Evolutionary conservation across 1,139 yeast genomes (phyloP).

Genomic region (Kodamaea fungicola): DNA sequence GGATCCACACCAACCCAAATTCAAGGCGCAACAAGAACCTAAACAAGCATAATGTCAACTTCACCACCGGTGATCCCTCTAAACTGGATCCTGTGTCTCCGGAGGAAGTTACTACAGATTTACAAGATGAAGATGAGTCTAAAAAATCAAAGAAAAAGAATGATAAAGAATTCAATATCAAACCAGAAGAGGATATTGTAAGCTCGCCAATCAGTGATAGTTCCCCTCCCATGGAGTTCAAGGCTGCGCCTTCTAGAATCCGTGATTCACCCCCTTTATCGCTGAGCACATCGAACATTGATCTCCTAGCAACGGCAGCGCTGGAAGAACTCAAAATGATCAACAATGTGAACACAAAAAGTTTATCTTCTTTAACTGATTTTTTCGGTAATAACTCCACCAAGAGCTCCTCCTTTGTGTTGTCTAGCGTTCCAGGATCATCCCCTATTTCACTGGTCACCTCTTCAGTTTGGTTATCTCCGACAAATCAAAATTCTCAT

Average conservation of each 20-base stretch:
- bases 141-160: background rate
- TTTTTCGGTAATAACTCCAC: slow-evolving; percentile 34
- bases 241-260: slow-evolving; percentile 4
- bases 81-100: too few species aligned
- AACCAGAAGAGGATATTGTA: background rate
- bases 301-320: slow-evolving; percentile 78
- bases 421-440: slow-evolving; percentile 7
- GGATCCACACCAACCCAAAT: slow-evolving; percentile 63
- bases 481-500: slow-evolving; percentile 7
- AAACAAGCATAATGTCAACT: slow-evolving; percentile 12
- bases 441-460: slow-evolving; percentile 1
- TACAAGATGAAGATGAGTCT: background rate
- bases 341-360: slow-evolving; percentile 46
- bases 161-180: slow-evolving; percentile 1
- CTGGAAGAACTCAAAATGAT: slow-evolving; percentile 65
- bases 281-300: slow-evolving; percentile 54
- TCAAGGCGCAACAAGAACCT: slow-evolving; percentile 53
- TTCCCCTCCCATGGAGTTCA: slow-evolving; percentile 10
- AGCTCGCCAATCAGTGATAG: slow-evolving; percentile 3
- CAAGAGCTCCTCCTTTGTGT: slow-evolving; percentile 2
- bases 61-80: slow-evolving; percentile 3
- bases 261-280: slow-evolving; percentile 3
- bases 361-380: slow-evolving; percentile 63
- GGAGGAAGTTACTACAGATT: too few species aligned
- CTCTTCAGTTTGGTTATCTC: slow-evolving; percentile 8